Evolutionary conservation across 2,329 filamentous ascomycete genomes (phyloP).

Genomic region (Colletotrichum truncatum): DNA sequence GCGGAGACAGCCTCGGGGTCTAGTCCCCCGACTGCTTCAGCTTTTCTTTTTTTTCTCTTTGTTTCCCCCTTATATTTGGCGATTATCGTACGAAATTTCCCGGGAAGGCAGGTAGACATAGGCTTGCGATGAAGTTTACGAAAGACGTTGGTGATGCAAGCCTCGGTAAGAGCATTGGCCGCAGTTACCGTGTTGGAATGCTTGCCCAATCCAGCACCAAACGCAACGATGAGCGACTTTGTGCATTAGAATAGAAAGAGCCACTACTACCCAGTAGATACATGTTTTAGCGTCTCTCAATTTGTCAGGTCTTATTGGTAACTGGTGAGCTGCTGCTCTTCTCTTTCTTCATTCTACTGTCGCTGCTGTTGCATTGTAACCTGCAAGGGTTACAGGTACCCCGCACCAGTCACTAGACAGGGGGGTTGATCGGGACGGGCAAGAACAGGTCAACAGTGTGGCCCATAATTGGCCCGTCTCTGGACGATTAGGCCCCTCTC

Average conservation of each 20-base stretch:
- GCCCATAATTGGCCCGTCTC: conserved; percentile 8
- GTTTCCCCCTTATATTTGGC: neutral
- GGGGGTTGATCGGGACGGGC: conserved; percentile 16
- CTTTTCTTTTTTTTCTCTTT: neutral
- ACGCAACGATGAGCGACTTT: neutral
- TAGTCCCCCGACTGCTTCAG: no score
- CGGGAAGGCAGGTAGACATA: neutral
- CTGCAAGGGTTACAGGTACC: conserved; percentile 19
- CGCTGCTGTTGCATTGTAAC: neutral
- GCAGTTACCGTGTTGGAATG: neutral
- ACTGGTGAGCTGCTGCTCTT: neutral
- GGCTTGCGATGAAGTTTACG: neutral
- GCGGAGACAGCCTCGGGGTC: no score
- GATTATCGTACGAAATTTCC: neutral
- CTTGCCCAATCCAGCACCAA: neutral
- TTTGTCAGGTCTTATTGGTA: neutral
- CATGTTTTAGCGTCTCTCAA: neutral
- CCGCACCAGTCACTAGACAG: conserved; percentile 24
- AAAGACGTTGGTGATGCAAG: neutral
- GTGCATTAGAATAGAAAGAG: neutral
- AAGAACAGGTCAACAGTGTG: conserved; percentile 7
- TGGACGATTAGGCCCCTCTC: neutral
- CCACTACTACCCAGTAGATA: neutral
- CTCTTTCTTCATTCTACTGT: no score
- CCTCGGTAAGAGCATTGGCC: no score